phyloP scores from a whole-genome alignment of 2,329 filamentous ascomycete species.

The Fusarium scirpi region DNA sequence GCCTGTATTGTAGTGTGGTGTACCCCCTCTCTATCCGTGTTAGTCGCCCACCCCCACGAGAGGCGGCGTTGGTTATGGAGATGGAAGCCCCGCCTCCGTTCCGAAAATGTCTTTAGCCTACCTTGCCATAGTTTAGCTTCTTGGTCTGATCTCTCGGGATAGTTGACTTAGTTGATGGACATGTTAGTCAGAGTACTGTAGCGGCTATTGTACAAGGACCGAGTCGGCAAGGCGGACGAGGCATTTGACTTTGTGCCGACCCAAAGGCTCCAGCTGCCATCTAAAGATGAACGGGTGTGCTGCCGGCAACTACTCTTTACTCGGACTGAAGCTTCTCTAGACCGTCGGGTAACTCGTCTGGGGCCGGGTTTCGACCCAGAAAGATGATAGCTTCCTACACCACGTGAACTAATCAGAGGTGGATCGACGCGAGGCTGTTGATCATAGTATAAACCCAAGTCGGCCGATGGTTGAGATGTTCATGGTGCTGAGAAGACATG shows the following conservation, averaged over 20 bases:
- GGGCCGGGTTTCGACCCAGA: slow-evolving; percentile 14
- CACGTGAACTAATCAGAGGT: slow-evolving; percentile 27
- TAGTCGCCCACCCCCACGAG: slow-evolving; percentile 26
- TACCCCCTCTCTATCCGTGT: slow-evolving; percentile 15
- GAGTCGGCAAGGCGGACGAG: slow-evolving; percentile 36
- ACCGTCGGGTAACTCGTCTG: slow-evolving; percentile 18
- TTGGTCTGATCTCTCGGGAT: slow-evolving; percentile 16
- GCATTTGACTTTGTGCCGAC: slow-evolving; percentile 34
- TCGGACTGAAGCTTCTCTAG: slow-evolving; percentile 3
- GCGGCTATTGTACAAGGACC: slow-evolving; percentile 9
- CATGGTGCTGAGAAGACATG: background rate
- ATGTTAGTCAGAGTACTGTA: background rate
- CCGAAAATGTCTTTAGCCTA: slow-evolving; percentile 26
- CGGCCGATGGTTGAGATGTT: slow-evolving; percentile 7
- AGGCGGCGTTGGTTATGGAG: slow-evolving; percentile 29
- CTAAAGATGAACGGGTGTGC: slow-evolving; percentile 11
- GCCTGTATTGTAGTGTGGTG: slow-evolving; percentile 9
- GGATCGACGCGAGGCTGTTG: slow-evolving; percentile 14
- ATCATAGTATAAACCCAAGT: slow-evolving; percentile 8
- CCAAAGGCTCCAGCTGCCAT: slow-evolving; percentile 17
- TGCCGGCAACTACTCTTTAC: slow-evolving; percentile 6
- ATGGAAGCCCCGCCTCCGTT: slow-evolving; percentile 24
- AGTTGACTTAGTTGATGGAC: slow-evolving; percentile 3
- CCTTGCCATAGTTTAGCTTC: slow-evolving; percentile 4
- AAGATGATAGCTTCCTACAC: slow-evolving; percentile 10